Evolutionary conservation across 2,329 filamentous ascomycete genomes (phyloP), one percentile per base, ranked within the genome.

Genomic region (Phaeophleospora eucalypticola): DNA sequence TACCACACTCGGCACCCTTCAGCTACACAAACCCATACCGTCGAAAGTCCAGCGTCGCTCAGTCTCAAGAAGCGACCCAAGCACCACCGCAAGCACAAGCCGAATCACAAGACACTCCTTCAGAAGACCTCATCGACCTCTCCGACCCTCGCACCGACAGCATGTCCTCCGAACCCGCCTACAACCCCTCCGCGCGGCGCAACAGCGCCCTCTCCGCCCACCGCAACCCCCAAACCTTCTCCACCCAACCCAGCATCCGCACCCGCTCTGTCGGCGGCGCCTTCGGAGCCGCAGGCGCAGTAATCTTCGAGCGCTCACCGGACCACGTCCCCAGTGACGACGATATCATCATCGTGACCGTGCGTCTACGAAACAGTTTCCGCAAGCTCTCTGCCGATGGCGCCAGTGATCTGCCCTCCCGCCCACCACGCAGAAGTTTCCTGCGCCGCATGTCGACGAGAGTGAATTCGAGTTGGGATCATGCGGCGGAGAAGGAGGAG

Each of bases 341-440:
- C 43, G 60, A 61, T 34, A 46, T 63, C 32, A 62, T 63, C 14
- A 51, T 62, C 42, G 59, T 60, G 6, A 56, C 52, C 1, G 61
- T 63, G 8, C 46, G 51, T 32, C 27, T 62, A 3, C 48, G 43
- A 18, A 55, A 50, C 29, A 39, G 42, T 18, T 56, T 54, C 37
- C 51, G 47, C 29, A 43, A 43, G 38, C 8, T 55, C 9, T 9
- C 36, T 4, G 7, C 24, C 7, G 49, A 56, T 32, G 48, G 49
- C 8, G 27, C 41, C 15, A 50, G 54, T 3, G 51, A 57, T 9
- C 36, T 61, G 3, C 59, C 59, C 2, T 36, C 41, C 20, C 48
- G 59, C 58, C 61, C 61, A 2, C 49, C 50, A 18, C 46, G 41
- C 4, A 55, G 62, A 20, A 48, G 48, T 34, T 61, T 62, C 43